Base-by-base conservation (phyloP, 768 basidiomycete species). In the Galerina marginata region DNA sequence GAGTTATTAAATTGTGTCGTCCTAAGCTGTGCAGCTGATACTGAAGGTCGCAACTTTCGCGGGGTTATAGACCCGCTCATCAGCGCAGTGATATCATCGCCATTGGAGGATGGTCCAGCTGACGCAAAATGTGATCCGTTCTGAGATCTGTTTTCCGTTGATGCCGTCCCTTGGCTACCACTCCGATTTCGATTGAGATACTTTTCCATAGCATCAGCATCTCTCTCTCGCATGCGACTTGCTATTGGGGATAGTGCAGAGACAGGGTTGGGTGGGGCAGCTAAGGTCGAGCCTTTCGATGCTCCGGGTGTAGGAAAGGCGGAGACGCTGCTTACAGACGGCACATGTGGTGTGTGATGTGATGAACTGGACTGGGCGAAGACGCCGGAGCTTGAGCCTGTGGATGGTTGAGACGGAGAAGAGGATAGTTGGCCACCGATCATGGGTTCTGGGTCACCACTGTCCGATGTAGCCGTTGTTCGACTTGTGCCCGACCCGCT, bases 171-270 rank as follows among this genome's bases (percentile, higher is more conserved):
- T 56, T 82, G 86, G 67, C 91, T 92, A 51, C 90, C 92, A 69
- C 92, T 94, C 58, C 93, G 85, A 77, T 91, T 91, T 58, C 93
- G 84, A 61, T 84, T 81, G 71, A 92, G 80, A 70, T 93, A 95
- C 68, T 93, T 91, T 72, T 93, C 92, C 81, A 91, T 92, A 39
- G 93, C 93, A 70, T 90, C 90, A 16, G 92, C 92, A 70, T 95
- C 93, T 58, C 87, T 83, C 74, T 93, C 90, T 65, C 88, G 85
- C 81, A 95, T 88, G 37, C 92, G 89, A 66, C 79, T 89, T 29
- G 88, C 90, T 58, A 95, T 84, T 2, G 92, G 93, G 3, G 93
- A 91, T 55, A 93, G 72, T 23, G 85, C 85, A 44, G 83, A 81
- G 16, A 77, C 68, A 42, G 73, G 72, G 56, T 72, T 75, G 46